phyloP scores from a whole-genome alignment of 73 alveolate species.

The Symbiodinium natans region DNA sequence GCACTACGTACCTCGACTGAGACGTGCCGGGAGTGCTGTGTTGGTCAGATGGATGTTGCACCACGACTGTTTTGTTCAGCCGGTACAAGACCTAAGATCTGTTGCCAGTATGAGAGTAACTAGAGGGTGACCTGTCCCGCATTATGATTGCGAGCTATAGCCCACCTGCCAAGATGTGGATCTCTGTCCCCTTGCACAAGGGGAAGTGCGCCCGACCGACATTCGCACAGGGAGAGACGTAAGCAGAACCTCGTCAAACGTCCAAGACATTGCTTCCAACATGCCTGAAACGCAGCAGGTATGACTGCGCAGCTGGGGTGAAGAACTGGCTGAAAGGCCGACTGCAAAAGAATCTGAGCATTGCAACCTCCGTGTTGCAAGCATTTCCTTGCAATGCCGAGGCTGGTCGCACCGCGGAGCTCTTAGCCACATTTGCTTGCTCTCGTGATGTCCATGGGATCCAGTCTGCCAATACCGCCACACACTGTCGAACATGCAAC shows the following conservation, averaged over 20 bases:
- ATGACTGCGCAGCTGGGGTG: not conserved
- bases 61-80: too few species aligned
- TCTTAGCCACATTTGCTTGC: not conserved
- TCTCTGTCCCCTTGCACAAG: not conserved
- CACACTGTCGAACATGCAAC: not conserved
- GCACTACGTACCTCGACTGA: not conserved
- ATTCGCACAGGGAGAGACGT: too few species aligned
- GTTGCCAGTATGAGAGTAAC: too few species aligned
- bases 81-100: too few species aligned
- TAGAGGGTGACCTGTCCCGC: too few species aligned
- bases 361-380: not conserved
- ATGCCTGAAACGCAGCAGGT: not conserved
- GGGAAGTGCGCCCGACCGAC: not conserved
- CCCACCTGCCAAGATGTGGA: not conserved
- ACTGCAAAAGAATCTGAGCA: not conserved
- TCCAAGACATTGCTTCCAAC: too few species aligned
- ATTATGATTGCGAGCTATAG: too few species aligned
- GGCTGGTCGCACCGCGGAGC: not conserved
- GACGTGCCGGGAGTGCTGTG: too few species aligned
- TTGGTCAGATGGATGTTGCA: too few species aligned
- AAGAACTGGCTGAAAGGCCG: not conserved
- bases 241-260: not conserved
- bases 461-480: not conserved
- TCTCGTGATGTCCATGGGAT: not conserved
- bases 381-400: not conserved